Conservation (phyloP, 495 filamentous ascomycete genomes). For the Letharia columbiana region DNA sequence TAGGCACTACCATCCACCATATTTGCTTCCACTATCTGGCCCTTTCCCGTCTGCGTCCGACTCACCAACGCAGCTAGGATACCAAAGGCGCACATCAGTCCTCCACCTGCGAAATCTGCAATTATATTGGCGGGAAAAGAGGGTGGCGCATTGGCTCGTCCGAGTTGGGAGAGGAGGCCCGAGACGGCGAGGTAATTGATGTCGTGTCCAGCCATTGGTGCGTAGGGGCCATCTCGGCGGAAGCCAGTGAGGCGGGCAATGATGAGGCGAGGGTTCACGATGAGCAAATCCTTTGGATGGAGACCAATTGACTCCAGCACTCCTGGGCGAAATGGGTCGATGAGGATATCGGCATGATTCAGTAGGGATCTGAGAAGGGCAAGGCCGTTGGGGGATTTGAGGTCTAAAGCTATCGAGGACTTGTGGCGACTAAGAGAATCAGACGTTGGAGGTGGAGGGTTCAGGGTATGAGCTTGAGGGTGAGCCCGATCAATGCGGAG, state of each 20-base stretch:
- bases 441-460: constrained; percentile 36
- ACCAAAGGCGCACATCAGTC: constrained; percentile 55
- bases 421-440: constrained; percentile 77
- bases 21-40: constrained; percentile 87
- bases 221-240: constrained; percentile 75
- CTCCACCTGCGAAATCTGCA: constrained; percentile 86
- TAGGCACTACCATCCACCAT: constrained; percentile 89
- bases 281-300: constrained; percentile 54
- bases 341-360: constrained; percentile 61
- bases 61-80: constrained; percentile 41
- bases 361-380: constrained; percentile 58
- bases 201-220: constrained; percentile 88
- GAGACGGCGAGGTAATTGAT: constrained; percentile 94
- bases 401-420: constrained; percentile 63
- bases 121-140: constrained; percentile 75
- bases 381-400: constrained; percentile 57
- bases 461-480: constrained; percentile 28
- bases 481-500: constrained; percentile 73
- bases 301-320: constrained; percentile 78
- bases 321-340: constrained; percentile 88
- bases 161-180: constrained; percentile 69
- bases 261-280: constrained; percentile 67
- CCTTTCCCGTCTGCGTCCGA: constrained; percentile 48
- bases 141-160: constrained; percentile 57
- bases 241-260: constrained; percentile 85